These are phyloP conservation scores for Amborella trichopoda DNA, from an alignment of 164 flowering plant species.

Conservation along the genomic window DNA sequence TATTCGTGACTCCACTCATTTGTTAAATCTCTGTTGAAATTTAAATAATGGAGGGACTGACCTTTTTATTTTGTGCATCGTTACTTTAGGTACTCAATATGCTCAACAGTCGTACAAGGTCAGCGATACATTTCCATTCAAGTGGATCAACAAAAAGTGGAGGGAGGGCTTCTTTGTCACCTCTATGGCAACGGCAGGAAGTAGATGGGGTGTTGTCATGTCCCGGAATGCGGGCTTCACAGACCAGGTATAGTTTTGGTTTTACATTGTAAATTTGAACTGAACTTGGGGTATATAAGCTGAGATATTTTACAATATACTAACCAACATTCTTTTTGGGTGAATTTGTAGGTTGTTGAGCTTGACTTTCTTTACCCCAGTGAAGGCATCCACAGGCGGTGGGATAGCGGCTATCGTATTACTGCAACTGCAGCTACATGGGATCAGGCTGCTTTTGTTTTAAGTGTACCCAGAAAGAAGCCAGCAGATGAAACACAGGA, in stretches of 20 bases:
- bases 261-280: too few relatives aligned
- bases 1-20: constrained; percentile 1
- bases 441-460: constrained; percentile 64
- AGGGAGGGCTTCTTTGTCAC: constrained; percentile 72
- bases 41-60: neutral
- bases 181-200: constrained; percentile 73
- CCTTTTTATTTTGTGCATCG: neutral
- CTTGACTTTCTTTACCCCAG: constrained; percentile 78
- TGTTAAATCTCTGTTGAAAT: neutral
- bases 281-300: too few relatives aligned
- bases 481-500: constrained; percentile 62
- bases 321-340: too few relatives aligned
- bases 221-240: constrained; percentile 65
- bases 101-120: constrained; percentile 76
- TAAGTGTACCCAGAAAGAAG: constrained; percentile 51
- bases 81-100: constrained; percentile 42
- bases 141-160: constrained; percentile 89
- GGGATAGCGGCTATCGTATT: constrained; percentile 62
- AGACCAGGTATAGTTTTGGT: constrained; percentile 67
- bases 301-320: too few relatives aligned
- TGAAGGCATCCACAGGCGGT: constrained; percentile 64
- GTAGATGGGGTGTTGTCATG: constrained; percentile 77
- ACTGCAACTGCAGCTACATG: constrained; percentile 58
- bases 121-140: constrained; percentile 68
- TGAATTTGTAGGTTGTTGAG: constrained; percentile 52